phyloP scores from a whole-genome alignment of 148 eudicot genomes.

The Rhododendron mucronatum region DNA sequence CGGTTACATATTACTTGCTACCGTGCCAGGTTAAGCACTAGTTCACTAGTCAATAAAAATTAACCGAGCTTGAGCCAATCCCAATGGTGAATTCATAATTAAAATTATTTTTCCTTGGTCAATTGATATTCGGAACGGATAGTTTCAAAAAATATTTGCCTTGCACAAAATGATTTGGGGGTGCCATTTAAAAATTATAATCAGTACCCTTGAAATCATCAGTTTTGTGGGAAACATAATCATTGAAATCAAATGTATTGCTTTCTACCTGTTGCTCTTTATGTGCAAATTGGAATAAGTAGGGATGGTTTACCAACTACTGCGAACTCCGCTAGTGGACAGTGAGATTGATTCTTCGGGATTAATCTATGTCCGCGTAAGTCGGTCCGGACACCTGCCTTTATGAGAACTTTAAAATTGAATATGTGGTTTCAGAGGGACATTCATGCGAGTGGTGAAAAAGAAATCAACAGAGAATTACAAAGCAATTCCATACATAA shows the following conservation, averaged over 20 bases:
- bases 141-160: no score
- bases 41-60: no score
- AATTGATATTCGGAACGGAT: no score
- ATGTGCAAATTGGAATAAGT: neutral
- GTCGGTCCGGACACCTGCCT: neutral
- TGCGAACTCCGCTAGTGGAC: neutral
- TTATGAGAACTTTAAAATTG: neutral
- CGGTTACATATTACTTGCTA: no score
- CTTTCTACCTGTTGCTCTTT: neutral
- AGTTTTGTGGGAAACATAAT: neutral
- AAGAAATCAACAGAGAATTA: slow-evolving; percentile 34
- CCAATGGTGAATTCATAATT: no score
- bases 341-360: neutral
- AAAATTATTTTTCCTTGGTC: no score
- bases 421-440: slow-evolving; percentile 14
- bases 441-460: slow-evolving; percentile 27
- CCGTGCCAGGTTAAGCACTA: no score
- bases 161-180: no score
- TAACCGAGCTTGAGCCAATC: no score
- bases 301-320: neutral
- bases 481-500: slow-evolving; percentile 31
- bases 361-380: neutral
- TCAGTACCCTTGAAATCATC: neutral
- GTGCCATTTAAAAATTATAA: no score
- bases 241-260: neutral